Conservation (phyloP, 2,329 filamentous ascomycete species). For the Ciborinia camelliae region DNA sequence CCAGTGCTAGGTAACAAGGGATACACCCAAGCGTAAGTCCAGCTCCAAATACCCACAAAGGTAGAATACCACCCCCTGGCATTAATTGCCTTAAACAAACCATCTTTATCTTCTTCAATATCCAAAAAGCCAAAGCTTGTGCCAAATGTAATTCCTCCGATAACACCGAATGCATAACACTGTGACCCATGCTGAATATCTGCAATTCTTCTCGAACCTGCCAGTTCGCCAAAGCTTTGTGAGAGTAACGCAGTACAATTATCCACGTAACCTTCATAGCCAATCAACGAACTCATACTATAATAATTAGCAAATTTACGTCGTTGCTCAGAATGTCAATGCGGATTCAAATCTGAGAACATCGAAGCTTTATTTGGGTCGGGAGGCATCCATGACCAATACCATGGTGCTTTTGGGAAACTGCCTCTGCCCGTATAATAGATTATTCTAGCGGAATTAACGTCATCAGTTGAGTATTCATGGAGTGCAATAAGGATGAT, state of each 20-base stretch:
- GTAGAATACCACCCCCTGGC: constrained; percentile 40
- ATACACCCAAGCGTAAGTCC: constrained; percentile 41
- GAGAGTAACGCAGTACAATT: constrained; percentile 45
- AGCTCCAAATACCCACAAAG: constrained; percentile 43
- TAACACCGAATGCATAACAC: constrained; percentile 50
- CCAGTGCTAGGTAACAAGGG: constrained; percentile 28
- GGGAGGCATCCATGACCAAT: constrained; percentile 30
- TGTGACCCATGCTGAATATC: constrained; percentile 46
- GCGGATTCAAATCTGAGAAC: constrained; percentile 39
- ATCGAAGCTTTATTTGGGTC: constrained; percentile 28
- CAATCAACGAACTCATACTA: constrained; percentile 47
- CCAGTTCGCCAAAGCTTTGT: constrained; percentile 41
- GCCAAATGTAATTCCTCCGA: constrained; percentile 49
- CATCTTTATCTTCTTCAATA: constrained; percentile 44
- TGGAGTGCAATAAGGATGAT: constrained; percentile 49
- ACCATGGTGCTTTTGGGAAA: constrained; percentile 26
- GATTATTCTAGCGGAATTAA: constrained; percentile 41
- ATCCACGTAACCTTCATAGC: constrained; percentile 50
- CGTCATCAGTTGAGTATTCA: constrained; percentile 46
- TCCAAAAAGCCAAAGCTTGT: constrained; percentile 46
- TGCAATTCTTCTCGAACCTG: constrained; percentile 33
- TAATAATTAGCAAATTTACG: constrained; percentile 46
- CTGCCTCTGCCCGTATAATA: constrained; percentile 41
- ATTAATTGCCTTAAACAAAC: constrained; percentile 43
- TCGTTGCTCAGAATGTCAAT: constrained; percentile 40